Percentiles rank a stretch among this genome's conserved stretches.
These are phyloP conservation scores for Tetragonia tetragonoides DNA, from an alignment of 148 eudicot genomes.

Conservation along the genomic window DNA sequence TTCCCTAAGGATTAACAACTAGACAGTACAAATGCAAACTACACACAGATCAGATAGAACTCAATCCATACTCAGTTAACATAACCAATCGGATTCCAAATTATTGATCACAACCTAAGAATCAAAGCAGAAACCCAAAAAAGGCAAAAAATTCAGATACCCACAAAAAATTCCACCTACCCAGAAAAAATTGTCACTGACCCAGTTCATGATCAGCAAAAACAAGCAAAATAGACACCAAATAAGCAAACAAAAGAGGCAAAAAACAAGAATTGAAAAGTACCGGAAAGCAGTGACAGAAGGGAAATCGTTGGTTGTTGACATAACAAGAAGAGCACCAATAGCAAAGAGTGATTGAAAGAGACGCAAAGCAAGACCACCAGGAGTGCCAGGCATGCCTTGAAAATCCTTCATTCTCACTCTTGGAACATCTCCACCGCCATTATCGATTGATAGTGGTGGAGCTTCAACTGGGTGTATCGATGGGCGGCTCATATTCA, in stretches of 20 bases:
- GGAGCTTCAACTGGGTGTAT: conserved; percentile 81
- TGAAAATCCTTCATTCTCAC: conserved; percentile 71
- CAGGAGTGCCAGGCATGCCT: conserved; percentile 74
- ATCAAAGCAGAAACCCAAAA: not conserved
- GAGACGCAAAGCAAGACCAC: conserved; percentile 55
- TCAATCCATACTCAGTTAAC: not conserved
- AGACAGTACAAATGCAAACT: not conserved
- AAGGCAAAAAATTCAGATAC: not conserved
- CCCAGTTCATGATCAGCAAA: not conserved
- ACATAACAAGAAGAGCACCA: conserved; percentile 55
- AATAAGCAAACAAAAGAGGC: not conserved
- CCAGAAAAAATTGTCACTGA: not conserved
- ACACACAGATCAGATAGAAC: not conserved
- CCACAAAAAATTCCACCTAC: conserved; percentile 1
- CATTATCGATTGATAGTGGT: conserved; percentile 40
- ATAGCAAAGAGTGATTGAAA: conserved; percentile 56
- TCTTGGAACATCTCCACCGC: conserved; percentile 45
- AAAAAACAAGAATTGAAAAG: not conserved
- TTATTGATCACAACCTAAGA: not conserved
- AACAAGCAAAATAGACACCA: not conserved
- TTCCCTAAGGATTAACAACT: not conserved
- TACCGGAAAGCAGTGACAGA: conserved; percentile 84
- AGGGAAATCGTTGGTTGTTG: conserved; percentile 71
- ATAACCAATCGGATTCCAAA: not conserved
- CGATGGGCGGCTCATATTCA: conserved; percentile 53